These are phyloP conservation scores for Scleromitrula shiraiana DNA, from an alignment of 2,329 filamentous ascomycete species.

Conservation along the genomic window DNA sequence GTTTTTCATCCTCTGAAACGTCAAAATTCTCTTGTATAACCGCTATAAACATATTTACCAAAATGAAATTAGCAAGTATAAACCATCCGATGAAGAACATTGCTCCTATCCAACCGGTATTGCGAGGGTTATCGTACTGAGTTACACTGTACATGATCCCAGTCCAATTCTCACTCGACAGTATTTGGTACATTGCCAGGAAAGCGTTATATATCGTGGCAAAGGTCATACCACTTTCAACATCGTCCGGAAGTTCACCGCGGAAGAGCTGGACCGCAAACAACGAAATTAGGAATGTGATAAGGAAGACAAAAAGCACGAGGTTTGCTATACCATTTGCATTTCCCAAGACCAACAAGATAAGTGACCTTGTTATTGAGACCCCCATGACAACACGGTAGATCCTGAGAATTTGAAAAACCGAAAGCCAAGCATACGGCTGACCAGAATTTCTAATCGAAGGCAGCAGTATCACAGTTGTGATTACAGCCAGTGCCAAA, in stretches of 20 bases:
- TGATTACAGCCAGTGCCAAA: conserved; percentile 69
- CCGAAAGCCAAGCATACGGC: conserved; percentile 76
- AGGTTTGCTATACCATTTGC: conserved; percentile 86
- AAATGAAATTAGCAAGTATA: conserved; percentile 87
- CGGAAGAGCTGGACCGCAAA: conserved; percentile 91
- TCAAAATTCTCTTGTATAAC: conserved; percentile 99
- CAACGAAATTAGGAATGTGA: conserved; percentile 89
- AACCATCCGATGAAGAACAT: conserved; percentile 93
- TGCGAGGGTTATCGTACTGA: conserved; percentile 51
- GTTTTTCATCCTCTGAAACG: conserved; percentile 96
- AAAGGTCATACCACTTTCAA: conserved; percentile 61
- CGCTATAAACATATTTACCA: conserved; percentile 99
- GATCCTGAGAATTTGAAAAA: conserved; percentile 87
- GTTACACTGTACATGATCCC: conserved; percentile 77
- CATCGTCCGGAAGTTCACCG: conserved; percentile 68
- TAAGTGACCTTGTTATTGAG: conserved; percentile 77
- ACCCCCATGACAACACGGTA: conserved; percentile 90
- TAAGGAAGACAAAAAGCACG: conserved; percentile 91
- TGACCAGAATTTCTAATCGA: conserved; percentile 63
- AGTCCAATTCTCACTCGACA: conserved; percentile 97
- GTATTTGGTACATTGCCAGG: conserved; percentile 92
- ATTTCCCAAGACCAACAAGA: conserved; percentile 83
- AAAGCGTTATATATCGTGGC: conserved; percentile 92
- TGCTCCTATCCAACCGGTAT: conserved; percentile 88
- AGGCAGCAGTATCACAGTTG: conserved; percentile 78